A percentile compares a stretch with the other conserved stretches of the same genome.
Evolutionary conservation across 768 basidiomycete genomes (phyloP).

Genomic region (Amyloporia xantha): DNA sequence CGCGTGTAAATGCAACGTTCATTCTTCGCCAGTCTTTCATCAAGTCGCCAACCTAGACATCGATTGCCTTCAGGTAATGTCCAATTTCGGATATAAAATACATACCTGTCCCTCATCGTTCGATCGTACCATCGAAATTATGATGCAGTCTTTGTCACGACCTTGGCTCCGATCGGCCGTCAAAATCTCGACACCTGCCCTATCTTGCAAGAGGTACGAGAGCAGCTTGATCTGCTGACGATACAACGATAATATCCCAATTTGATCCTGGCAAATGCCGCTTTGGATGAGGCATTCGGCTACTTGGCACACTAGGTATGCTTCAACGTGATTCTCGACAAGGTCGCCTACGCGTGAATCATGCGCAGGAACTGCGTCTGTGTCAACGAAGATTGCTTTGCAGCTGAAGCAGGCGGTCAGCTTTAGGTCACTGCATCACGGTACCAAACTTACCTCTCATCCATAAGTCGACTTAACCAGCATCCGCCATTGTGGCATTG

Average conservation of each 20-base stretch:
- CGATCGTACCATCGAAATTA: constrained; percentile 88
- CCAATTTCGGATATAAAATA: neutral
- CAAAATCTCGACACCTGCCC: constrained; percentile 67
- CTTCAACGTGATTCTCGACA: constrained; percentile 86
- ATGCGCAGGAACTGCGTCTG: constrained; percentile 68
- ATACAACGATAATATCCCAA: constrained; percentile 89
- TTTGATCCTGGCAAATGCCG: constrained; percentile 62
- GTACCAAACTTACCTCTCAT: constrained; percentile 46
- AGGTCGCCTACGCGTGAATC: constrained; percentile 85
- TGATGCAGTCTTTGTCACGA: constrained; percentile 89
- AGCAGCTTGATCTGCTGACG: constrained; percentile 93
- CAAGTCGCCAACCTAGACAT: constrained; percentile 75
- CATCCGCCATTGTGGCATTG: constrained; percentile 38
- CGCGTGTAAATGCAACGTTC: constrained; percentile 96
- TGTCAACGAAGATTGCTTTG: constrained; percentile 91
- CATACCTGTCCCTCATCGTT: constrained; percentile 70
- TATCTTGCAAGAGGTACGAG: constrained; percentile 50
- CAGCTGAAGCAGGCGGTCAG: constrained; percentile 39
- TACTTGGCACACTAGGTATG: constrained; percentile 58
- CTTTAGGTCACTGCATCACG: neutral
- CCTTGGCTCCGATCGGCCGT: constrained; percentile 95
- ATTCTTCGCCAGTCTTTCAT: constrained; percentile 94
- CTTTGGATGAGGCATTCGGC: constrained; percentile 55
- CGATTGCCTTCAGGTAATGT: neutral
- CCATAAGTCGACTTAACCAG: constrained; percentile 65